Evolutionary conservation across 208 protist genomes (phyloP).

Genomic region (Trypanosoma platydactyli): DNA sequence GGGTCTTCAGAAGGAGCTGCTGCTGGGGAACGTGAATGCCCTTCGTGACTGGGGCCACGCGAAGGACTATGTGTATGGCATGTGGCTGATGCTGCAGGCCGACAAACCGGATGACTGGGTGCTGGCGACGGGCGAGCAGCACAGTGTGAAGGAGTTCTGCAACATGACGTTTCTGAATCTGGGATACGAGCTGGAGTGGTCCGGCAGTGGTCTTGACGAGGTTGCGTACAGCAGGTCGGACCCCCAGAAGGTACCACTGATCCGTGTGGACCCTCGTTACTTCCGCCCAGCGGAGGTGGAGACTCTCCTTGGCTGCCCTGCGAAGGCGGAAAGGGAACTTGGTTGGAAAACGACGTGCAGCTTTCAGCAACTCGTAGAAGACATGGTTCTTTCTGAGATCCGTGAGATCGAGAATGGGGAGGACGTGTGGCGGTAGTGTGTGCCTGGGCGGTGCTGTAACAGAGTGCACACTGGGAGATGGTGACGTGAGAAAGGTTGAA

Average conservation of each 20-base stretch:
- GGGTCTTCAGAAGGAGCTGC: slow-evolving; percentile 70
- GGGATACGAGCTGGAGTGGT: slow-evolving; percentile 70
- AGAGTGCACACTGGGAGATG: no score
- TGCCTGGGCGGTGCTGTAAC: no score
- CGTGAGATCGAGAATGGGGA: slow-evolving; percentile 27
- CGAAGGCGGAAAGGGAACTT: slow-evolving; percentile 86
- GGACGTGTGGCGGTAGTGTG: slow-evolving; percentile 27
- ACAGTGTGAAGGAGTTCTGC: slow-evolving; percentile 90
- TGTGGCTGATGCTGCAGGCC: slow-evolving; percentile 96
- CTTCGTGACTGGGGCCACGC: slow-evolving; percentile 95
- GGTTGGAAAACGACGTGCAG: slow-evolving; percentile 58
- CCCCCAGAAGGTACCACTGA: slow-evolving; percentile 27
- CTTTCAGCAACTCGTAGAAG: slow-evolving; percentile 52
- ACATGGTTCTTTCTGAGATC: slow-evolving; percentile 46
- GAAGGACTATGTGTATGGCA: slow-evolving; percentile 91
- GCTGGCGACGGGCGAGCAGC: slow-evolving; percentile 91
- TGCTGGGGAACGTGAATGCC: slow-evolving; percentile 93
- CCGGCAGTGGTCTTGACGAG: slow-evolving; percentile 85
- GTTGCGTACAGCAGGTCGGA: slow-evolving; percentile 59
- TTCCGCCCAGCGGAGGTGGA: slow-evolving; percentile 97
- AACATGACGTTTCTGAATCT: slow-evolving; percentile 71
- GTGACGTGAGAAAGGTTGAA: no score
- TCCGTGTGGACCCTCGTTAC: slow-evolving; percentile 80
- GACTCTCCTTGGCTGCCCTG: slow-evolving; percentile 89
- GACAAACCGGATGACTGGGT: slow-evolving; percentile 91